Conservation (phyloP, 768 basidiomycete species). For the Sarcodon aspratus region DNA sequence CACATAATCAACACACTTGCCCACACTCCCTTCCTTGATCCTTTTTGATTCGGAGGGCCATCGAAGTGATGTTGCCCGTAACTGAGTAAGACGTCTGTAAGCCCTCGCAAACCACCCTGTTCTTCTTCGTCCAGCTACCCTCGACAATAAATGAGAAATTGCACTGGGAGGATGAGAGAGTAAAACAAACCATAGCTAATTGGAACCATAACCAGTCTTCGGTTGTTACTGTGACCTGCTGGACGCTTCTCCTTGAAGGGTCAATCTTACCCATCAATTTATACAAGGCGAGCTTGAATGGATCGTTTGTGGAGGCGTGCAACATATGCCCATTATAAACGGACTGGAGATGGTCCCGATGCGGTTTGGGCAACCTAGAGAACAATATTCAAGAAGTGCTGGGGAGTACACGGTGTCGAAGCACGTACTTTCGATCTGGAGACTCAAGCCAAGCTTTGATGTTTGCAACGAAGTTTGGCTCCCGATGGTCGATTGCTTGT, state of each 20-base stretch:
- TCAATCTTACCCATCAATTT: constrained; percentile 93
- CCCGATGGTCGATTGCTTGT: constrained; percentile 61
- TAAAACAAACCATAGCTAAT: constrained; percentile 55
- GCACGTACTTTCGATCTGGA: constrained; percentile 57
- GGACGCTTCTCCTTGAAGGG: constrained; percentile 63
- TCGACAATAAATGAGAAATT: background rate
- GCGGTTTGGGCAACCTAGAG: constrained; percentile 52
- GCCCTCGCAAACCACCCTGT: constrained; percentile 58
- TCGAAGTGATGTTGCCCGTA: constrained; percentile 82
- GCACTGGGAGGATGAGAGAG: background rate
- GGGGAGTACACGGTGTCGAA: background rate
- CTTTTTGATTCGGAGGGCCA: constrained; percentile 46
- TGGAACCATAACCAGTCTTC: constrained; percentile 99
- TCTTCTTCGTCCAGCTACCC: constrained; percentile 71
- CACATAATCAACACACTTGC: constrained; percentile 79
- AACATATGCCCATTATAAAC: constrained; percentile 84
- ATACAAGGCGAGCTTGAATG: constrained; percentile 93
- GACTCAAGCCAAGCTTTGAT: constrained; percentile 81
- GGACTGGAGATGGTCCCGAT: constrained; percentile 71
- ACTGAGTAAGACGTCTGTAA: constrained; percentile 65
- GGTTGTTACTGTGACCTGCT: constrained; percentile 79
- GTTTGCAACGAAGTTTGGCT: constrained; percentile 72
- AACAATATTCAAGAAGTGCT: constrained; percentile 1
- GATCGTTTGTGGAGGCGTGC: constrained; percentile 79
- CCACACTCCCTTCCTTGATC: constrained; percentile 59